A percentile compares a stretch with the other conserved stretches of the same genome.
These are phyloP conservation scores for Phyllosticta citribraziliensis DNA, from an alignment of 2,329 filamentous ascomycete genomes.

Conservation along the genomic window DNA sequence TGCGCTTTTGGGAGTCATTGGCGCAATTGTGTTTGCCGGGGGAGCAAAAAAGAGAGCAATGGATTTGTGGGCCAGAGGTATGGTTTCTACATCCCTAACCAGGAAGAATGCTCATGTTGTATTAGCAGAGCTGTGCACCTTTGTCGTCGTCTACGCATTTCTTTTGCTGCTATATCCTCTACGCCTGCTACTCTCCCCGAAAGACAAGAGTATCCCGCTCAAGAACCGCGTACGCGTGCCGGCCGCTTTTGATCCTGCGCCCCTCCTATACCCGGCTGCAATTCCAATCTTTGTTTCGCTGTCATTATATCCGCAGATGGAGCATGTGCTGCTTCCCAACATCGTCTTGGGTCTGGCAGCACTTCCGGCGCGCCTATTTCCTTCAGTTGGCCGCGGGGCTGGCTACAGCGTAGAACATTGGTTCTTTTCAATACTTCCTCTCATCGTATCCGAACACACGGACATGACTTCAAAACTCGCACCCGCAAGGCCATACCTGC, in stretches of 20 bases:
- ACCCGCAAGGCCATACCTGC: conserved; percentile 25
- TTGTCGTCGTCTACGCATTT: conserved; percentile 23
- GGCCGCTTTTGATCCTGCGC: conserved; percentile 77
- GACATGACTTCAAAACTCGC: conserved; percentile 25
- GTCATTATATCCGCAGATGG: conserved; percentile 55
- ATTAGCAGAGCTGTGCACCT: conserved; percentile 30
- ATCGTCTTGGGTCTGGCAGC: conserved; percentile 72
- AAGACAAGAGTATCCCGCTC: conserved; percentile 15
- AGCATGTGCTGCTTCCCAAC: conserved; percentile 61
- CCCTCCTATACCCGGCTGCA: conserved; percentile 73
- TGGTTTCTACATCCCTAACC: conserved; percentile 6
- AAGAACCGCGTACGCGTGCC: conserved; percentile 52
- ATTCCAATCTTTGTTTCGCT: conserved; percentile 70
- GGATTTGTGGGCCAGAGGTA: conserved; percentile 32
- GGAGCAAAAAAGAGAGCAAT: conserved; percentile 19
- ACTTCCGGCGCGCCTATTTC: conserved; percentile 63
- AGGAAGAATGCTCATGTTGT: neutral
- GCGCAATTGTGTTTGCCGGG: conserved; percentile 35
- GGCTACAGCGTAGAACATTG: conserved; percentile 66
- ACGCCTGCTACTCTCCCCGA: conserved; percentile 21
- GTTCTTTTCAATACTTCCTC: conserved; percentile 62
- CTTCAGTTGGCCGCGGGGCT: conserved; percentile 47
- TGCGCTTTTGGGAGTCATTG: conserved; percentile 43
- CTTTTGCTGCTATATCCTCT: conserved; percentile 29
- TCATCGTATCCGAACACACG: conserved; percentile 44